Percentiles rank a stretch among this genome's conserved stretches.
Conservation (phyloP, 306 rosid species). For the Cucumis hystrix region DNA sequence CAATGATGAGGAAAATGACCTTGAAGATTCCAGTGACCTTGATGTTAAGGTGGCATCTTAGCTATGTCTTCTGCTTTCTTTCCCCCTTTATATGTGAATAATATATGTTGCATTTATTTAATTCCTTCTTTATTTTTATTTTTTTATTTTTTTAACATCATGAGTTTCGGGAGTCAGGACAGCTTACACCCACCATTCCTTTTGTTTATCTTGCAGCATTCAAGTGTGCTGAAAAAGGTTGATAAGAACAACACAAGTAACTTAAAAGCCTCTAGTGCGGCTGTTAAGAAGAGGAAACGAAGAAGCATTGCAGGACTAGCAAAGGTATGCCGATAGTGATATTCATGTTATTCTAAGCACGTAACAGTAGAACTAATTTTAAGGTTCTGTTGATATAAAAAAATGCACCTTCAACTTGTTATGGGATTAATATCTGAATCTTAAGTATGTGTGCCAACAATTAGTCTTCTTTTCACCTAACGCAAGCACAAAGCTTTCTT, state of each 20-base stretch:
- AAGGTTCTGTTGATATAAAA: neutral
- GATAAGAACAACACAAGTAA: slow-evolving; percentile 27
- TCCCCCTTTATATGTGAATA: neutral
- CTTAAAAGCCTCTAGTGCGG: slow-evolving; percentile 27
- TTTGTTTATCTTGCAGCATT: slow-evolving; percentile 40
- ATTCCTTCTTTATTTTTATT: neutral
- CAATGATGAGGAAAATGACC: slow-evolving; percentile 29
- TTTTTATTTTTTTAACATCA: neutral
- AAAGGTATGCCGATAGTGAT: slow-evolving; percentile 38
- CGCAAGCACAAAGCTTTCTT: neutral
- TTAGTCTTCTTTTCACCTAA: neutral
- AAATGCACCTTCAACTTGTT: neutral
- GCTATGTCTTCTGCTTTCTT: neutral
- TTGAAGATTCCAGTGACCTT: slow-evolving; percentile 31
- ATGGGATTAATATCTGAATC: neutral
- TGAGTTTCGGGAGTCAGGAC: neutral
- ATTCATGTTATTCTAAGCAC: neutral
- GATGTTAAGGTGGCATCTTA: slow-evolving; percentile 31
- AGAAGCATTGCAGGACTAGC: slow-evolving; percentile 47
- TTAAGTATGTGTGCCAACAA: neutral
- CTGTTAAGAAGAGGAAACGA: slow-evolving; percentile 53
- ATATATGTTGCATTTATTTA: neutral
- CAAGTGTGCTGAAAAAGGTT: slow-evolving; percentile 18
- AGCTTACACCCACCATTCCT: slow-evolving; percentile 1
- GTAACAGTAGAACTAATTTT: neutral